Conservation (phyloP, 225 moss, liverwort and hornwort species). For the Physcomitrellopsis africana region DNA sequence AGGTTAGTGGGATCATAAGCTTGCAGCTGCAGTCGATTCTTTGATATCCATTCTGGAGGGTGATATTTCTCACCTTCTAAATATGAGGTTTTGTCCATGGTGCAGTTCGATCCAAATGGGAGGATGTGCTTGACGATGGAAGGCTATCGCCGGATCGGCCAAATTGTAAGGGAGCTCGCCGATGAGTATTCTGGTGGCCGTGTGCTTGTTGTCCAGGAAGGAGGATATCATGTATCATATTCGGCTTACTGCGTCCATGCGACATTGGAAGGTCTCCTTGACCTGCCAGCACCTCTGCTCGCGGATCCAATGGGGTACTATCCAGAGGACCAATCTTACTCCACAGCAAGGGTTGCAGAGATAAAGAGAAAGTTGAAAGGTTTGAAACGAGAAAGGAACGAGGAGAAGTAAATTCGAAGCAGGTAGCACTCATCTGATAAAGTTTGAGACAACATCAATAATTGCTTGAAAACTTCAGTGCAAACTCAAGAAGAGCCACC, state of each 20-base stretch:
- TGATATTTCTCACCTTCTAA: no score
- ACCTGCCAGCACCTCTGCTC: slow-evolving; percentile 48
- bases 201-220: slow-evolving; percentile 75
- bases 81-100: not conserved
- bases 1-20: slow-evolving; percentile 40
- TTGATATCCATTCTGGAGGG: no score
- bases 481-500: no score
- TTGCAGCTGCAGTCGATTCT: not conserved
- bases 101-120: slow-evolving; percentile 82
- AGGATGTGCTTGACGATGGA: slow-evolving; percentile 73
- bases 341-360: slow-evolving; percentile 58
- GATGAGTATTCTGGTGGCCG: slow-evolving; percentile 57
- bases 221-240: slow-evolving; percentile 71
- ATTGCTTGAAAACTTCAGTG: not conserved
- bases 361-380: slow-evolving; percentile 43
- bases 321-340: slow-evolving; percentile 47
- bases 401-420: not conserved
- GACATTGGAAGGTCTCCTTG: slow-evolving; percentile 66
- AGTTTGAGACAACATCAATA: not conserved
- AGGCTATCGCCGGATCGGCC: slow-evolving; percentile 70
- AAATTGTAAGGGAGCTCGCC: slow-evolving; percentile 60
- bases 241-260: slow-evolving; percentile 74
- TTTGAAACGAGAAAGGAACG: no score
- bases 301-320: slow-evolving; percentile 58
- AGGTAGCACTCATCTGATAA: not conserved